Evolutionary conservation across 1,284 basidiomycete genomes (phyloP).

Genomic region (Porphyrellus sp.): DNA sequence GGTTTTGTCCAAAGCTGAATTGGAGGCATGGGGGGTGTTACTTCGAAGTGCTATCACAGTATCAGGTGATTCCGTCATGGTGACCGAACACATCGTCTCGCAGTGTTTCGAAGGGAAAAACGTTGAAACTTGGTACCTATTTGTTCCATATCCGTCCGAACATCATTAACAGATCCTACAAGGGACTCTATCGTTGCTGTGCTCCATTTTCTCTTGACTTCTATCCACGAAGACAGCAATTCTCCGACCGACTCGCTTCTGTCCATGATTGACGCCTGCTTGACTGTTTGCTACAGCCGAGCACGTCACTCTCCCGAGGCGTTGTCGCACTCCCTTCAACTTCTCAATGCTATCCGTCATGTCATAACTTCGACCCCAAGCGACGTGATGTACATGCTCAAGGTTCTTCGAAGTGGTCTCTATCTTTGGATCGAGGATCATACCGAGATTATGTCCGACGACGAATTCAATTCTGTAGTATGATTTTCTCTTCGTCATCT

Average conservation of each 20-base stretch:
- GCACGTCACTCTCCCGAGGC: conserved; percentile 24
- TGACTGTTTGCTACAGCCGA: conserved; percentile 37
- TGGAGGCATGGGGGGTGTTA: conserved; percentile 39
- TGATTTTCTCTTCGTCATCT: conserved; percentile 15
- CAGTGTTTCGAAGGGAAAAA: conserved; percentile 23
- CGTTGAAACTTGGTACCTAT: conserved; percentile 24
- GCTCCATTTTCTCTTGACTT: conserved; percentile 21
- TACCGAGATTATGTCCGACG: conserved; percentile 36
- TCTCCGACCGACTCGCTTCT: conserved; percentile 19
- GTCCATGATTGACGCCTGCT: conserved; percentile 26
- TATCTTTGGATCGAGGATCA: conserved; percentile 53
- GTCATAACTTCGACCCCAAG: conserved; percentile 30
- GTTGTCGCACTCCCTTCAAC: conserved; percentile 32
- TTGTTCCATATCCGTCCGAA: not conserved
- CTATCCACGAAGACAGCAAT: conserved; percentile 3
- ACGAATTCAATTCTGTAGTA: conserved; percentile 50
- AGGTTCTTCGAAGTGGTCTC: conserved; percentile 39
- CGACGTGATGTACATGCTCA: conserved; percentile 36
- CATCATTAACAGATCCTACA: conserved; percentile 9
- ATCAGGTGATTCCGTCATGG: conserved; percentile 17
- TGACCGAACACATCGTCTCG: conserved; percentile 25
- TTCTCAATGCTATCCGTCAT: conserved; percentile 36
- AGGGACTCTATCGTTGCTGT: conserved; percentile 24
- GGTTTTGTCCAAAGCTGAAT: conserved; percentile 40
- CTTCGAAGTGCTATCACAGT: conserved; percentile 30